Base-by-base conservation (phyloP, 2,329 filamentous ascomycete genomes). In the Nemania bipapillata region DNA sequence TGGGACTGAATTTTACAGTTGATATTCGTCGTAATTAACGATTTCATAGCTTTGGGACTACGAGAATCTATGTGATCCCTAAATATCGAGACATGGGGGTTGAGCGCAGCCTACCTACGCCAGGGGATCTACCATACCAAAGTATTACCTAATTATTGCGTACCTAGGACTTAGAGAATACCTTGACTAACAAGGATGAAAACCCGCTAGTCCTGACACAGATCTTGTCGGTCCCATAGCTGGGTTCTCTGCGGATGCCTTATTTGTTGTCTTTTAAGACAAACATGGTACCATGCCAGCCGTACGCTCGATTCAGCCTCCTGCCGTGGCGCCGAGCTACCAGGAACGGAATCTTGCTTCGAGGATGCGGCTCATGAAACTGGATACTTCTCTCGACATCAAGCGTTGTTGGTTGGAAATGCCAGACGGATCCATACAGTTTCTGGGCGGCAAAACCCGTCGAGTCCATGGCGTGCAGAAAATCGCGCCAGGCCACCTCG, bases 361-460 rank as follows among this genome's bases (percentile, higher is more conserved):
- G 74, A 0, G 87, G 86, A 75, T 90, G 87, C 2, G 88, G 87
- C 73, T 89, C 86, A 69, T 90, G 86, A 68, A 90, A 87, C 62
- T 88, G 85, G 35, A 90, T 90, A 3, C 83, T 76, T 45, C 28
- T 28, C 24, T 83, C 78, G 0, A 83, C 79, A 60, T 84, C 80
- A 24, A 82, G 66, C 4, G 74, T 74, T 3, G 84, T 84, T 9
- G 65, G 40, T 15, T 79, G 80, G 68, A 90, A 90, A 11, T 88
- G 85, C 88, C 88, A 90, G 0, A 85, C 84, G 0, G 86, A 89
- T 0, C 87, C 86, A 66, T 89, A 88, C 0, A 89, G 80, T 76
- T 90, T 89, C 76, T 87, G 79, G 0, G 82, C 81, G 0, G 73
- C 67, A 61, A 90, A 89, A 2, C 86, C 87, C 0, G 81, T 80